A percentile compares a stretch with the other conserved stretches of the same genome.
phyloP scores from a whole-genome alignment of 495 filamentous ascomycete species.

The Echria macrotheca region DNA sequence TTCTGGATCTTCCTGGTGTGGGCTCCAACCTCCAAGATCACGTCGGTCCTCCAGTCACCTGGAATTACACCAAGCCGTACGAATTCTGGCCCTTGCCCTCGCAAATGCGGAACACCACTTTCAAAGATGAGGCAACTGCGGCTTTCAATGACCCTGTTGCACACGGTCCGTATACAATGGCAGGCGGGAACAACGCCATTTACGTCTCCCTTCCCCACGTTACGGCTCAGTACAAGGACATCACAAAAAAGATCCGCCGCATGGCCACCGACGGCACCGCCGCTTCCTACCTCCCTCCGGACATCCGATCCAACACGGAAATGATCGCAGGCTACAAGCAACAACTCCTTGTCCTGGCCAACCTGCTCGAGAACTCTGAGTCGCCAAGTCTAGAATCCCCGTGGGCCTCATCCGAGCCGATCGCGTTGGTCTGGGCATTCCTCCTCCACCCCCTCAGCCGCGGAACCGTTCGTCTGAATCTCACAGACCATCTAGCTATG shows the following conservation, averaged over 20 bases:
- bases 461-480: constrained; percentile 9
- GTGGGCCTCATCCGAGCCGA: constrained; percentile 10
- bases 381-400: constrained; percentile 24
- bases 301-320: constrained; percentile 5
- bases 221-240: constrained; percentile 9
- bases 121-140: constrained; percentile 16
- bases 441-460: constrained; percentile 33
- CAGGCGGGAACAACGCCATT: constrained; percentile 21
- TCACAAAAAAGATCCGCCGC: constrained; percentile 13
- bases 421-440: constrained; percentile 12
- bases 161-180: constrained; percentile 22
- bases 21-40: constrained; percentile 5
- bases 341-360: constrained; percentile 19
- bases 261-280: constrained; percentile 2
- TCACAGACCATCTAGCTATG: not conserved
- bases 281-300: constrained; percentile 11
- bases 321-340: constrained; percentile 21
- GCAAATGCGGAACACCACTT: constrained; percentile 17
- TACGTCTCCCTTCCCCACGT: constrained; percentile 21
- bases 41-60: not conserved
- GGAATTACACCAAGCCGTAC: constrained; percentile 2
- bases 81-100: constrained; percentile 13
- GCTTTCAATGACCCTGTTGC: constrained; percentile 18
- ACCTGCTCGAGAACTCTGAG: constrained; percentile 13
- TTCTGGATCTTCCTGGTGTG: constrained; percentile 2